Evolutionary conservation across 2,329 filamentous ascomycete species (phyloP), one percentile per base, ranked within the genome.

Genomic region (Penicillium sp.): DNA sequence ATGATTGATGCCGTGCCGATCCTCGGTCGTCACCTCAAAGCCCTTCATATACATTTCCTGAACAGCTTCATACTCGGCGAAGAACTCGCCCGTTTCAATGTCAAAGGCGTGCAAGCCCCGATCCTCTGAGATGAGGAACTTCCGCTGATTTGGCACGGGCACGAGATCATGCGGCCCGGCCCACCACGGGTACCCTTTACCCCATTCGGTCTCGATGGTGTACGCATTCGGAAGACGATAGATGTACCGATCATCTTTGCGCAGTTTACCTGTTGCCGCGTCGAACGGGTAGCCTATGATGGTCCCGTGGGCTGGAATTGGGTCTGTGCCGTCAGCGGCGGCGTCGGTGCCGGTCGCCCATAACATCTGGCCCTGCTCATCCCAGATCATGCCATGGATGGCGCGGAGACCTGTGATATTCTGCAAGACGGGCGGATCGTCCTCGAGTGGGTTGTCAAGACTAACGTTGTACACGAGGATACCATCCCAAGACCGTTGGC

Each of bases 311-410:
- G 65, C 63, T 2, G 65, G 63, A 2, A 57, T 37, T 15, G 53
- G 26, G 49, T 67, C 65, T 7, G 62, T 61, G 3, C 65, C 65
- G 51, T 67, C 65, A 11, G 65, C 63, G 3, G 65, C 65, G 5
- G 49, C 56, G 42, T 67, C 61, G 22, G 63, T 67, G 2, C 63
- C 63, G 3, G 55, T 43, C 8, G 63, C 65, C 65, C 62, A 65
- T 22, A 67, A 44, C 57, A 64, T 61, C 44, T 64, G 63, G 2
- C 53, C 59, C 31, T 59, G 37, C 37, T 67, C 65, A 26, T 67
- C 65, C 65, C 63, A 67, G 37, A 67, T 66, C 62, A 67, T 50
- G 1, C 50, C 62, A 25, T 67, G 63, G 20, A 66, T 65, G 11
- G 63, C 65, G 0, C 60, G 60, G 0, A 67, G 55, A 18, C 63